phyloP scores from a whole-genome alignment of 176 grass and related monocot genomes.

The Phoenix dactylifera region DNA sequence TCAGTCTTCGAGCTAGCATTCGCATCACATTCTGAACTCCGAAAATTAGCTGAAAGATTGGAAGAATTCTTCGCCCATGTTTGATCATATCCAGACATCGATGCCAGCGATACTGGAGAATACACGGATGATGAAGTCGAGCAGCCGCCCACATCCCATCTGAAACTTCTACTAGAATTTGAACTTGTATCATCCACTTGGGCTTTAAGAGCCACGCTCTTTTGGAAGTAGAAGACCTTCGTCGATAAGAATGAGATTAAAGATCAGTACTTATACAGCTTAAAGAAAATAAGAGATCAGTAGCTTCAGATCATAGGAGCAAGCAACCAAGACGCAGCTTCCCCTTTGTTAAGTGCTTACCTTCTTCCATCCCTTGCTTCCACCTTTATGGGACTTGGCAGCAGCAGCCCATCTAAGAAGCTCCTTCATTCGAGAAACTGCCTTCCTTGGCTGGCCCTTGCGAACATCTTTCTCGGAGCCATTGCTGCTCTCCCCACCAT shows the following conservation, averaged over 20 bases:
- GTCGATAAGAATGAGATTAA: neutral
- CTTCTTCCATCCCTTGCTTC: slow-evolving; percentile 26
- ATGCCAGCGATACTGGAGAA: neutral
- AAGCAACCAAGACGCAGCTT: too few relatives aligned
- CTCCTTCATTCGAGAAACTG: neutral
- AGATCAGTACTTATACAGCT: neutral
- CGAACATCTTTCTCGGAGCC: slow-evolving; percentile 12
- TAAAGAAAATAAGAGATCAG: too few relatives aligned
- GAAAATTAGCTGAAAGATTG: neutral
- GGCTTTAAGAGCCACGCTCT: neutral
- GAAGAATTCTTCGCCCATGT: neutral
- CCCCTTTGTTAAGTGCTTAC: neutral
- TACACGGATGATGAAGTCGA: slow-evolving; percentile 17
- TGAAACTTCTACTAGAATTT: slow-evolving; percentile 32
- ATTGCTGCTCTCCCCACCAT: neutral
- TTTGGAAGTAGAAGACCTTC: slow-evolving; percentile 23
- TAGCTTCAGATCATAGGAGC: too few relatives aligned
- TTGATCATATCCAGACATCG: neutral
- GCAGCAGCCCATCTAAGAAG: neutral
- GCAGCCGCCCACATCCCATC: slow-evolving; percentile 34
- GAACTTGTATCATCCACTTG: slow-evolving; percentile 19
- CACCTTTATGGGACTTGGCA: slow-evolving; percentile 20
- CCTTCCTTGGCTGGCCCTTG: neutral
- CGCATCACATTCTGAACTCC: neutral
- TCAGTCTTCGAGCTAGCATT: too few relatives aligned